These are phyloP conservation scores for Calonectria leucothoes DNA, from an alignment of 2,329 filamentous ascomycete species.

Conservation along the genomic window DNA sequence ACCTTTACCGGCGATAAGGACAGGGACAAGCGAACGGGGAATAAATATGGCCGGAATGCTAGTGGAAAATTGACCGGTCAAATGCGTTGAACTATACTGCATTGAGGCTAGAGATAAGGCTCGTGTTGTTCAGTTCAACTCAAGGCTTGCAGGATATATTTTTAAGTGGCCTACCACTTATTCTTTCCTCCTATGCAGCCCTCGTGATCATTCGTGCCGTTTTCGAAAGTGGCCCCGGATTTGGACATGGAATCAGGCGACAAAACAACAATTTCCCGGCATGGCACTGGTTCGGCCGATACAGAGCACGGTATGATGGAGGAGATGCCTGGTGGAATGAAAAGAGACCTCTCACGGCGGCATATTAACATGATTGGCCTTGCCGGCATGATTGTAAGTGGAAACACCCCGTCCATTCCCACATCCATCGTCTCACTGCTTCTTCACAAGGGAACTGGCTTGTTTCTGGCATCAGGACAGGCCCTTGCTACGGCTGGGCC, in stretches of 20 bases:
- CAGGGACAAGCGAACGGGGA: background rate
- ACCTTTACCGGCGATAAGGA: background rate
- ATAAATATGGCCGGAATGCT: background rate
- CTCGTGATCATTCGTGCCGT: background rate
- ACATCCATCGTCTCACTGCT: slow-evolving; percentile 64
- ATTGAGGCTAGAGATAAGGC: background rate
- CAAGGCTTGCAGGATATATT: background rate
- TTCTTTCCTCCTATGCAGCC: background rate
- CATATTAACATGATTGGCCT: slow-evolving; percentile 65
- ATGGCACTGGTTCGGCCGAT: background rate
- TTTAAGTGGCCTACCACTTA: background rate
- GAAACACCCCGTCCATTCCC: too few relatives aligned
- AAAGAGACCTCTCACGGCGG: background rate
- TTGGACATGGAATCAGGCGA: background rate
- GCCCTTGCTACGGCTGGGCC: slow-evolving; percentile 51
- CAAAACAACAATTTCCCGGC: background rate
- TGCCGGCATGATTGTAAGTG: slow-evolving; percentile 59
- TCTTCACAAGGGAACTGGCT: slow-evolving; percentile 72
- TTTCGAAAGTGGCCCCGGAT: background rate
- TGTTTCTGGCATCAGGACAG: slow-evolving; percentile 65
- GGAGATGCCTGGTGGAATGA: background rate
- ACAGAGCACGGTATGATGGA: background rate
- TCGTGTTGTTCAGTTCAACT: background rate
- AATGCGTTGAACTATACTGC: background rate
- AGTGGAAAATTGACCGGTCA: background rate